phyloP scores from a whole-genome alignment of 345 rosid genomes.

The Eucalyptus erythrocorys region DNA sequence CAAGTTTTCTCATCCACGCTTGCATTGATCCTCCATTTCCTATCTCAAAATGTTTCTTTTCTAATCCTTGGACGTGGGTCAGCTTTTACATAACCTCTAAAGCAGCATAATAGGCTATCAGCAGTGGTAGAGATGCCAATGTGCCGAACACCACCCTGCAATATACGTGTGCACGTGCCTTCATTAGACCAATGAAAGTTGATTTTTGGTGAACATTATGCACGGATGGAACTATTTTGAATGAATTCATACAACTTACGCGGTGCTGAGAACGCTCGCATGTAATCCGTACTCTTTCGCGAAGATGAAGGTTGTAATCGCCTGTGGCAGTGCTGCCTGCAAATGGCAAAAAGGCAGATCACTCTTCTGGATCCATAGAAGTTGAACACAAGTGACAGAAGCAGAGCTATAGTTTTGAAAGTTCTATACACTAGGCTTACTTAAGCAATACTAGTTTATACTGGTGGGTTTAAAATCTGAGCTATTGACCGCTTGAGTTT shows the following conservation, averaged over 20 bases:
- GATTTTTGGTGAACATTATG: background rate
- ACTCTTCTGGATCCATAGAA: background rate
- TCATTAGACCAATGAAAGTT: background rate
- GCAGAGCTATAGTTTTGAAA: background rate
- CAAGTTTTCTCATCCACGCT: background rate
- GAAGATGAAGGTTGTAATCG: conserved; percentile 27
- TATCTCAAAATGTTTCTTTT: background rate
- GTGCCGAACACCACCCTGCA: conserved; percentile 32
- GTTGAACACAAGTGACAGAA: background rate
- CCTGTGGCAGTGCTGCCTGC: conserved; percentile 38
- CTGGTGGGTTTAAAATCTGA: background rate
- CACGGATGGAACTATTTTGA: background rate
- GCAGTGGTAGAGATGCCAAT: conserved; percentile 16
- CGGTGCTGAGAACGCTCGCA: conserved; percentile 28
- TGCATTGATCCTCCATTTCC: background rate
- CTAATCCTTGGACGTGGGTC: background rate
- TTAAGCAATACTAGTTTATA: background rate
- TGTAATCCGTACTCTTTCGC: conserved; percentile 35
- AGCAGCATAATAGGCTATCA: conserved; percentile 9
- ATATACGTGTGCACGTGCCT: background rate
- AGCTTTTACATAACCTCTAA: background rate
- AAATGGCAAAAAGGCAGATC: background rate
- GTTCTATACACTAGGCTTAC: background rate
- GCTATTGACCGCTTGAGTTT: background rate
- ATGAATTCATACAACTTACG: conserved; percentile 6